Base-by-base conservation (phyloP, 2,329 filamentous ascomycete genomes). In the Mycosphaerella sp. region DNA sequence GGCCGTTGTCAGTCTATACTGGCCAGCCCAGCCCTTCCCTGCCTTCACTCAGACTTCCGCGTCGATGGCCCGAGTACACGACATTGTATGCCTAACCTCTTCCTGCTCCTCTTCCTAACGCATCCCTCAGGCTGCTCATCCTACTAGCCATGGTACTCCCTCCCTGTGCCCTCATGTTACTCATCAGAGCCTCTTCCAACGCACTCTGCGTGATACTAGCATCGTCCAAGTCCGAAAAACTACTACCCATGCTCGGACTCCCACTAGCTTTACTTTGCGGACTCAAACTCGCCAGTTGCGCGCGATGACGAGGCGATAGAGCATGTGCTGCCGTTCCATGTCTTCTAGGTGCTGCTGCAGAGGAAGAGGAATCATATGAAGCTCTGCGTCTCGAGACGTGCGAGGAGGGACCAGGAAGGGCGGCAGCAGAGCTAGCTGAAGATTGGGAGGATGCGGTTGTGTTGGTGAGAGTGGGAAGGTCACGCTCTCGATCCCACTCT, bases 171-270 rank as follows among this genome's bases (percentile, higher is more conserved):
- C 82, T 78, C 75, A 87, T 84, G 57, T 84, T 82, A 64, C 82
- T 89, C 16, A 87, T 79, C 46, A 89, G 70, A 6, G 85, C 86
- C 65, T 91, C 87, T 66, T 90, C 87, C 49, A 91, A 71, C 2
- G 87, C 87, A 13, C 84, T 88, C 66, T 89, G 86, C 25, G 87
- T 89, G 13, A 91, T 83, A 14, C 86, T 88, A 14, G 85, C 82
- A 74, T 90, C 87, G 66, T 91, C 87, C 39, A 94, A 76, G 71
- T 93, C 88, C 68, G 86, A 91, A 62, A 89, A 93, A 61, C 86
- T 90, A 66, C 87, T 91, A 1, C 87, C 86, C 82, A 89, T 89
- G 61, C 85, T 89, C 1, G 84, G 85, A 12, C 83, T 85, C 12
- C 84, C 84, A 56, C 89, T 85, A 62, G 84, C 88, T 53, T 76